Conservation (phyloP, 192 early-diverging fungal genomes). For the Coemansia asiatica region DNA sequence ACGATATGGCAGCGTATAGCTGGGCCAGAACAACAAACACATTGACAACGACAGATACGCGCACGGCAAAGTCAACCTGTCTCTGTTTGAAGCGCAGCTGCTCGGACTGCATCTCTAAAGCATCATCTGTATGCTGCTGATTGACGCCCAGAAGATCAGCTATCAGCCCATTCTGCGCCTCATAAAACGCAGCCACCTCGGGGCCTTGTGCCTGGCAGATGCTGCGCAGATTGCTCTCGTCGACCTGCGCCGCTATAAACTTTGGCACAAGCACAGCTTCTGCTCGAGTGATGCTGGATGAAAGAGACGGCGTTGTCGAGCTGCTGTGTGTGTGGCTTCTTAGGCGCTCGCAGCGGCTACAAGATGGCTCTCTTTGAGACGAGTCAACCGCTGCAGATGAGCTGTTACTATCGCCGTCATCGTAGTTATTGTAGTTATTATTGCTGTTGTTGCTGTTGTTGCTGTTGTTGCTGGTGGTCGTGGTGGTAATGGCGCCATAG, state of each 20-base stretch:
- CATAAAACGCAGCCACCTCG: constrained; percentile 49
- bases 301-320: constrained; percentile 12
- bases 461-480: background rate
- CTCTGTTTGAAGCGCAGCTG: constrained; percentile 32
- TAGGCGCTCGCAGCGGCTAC: constrained; percentile 11
- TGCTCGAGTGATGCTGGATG: constrained; percentile 36
- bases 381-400: background rate
- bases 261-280: constrained; percentile 49
- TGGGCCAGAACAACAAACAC: constrained; percentile 67
- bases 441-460: too few species aligned
- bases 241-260: constrained; percentile 47
- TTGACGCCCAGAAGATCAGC: constrained; percentile 46
- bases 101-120: constrained; percentile 39
- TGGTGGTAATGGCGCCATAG: constrained; percentile 16
- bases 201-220: constrained; percentile 33
- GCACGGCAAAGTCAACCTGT: constrained; percentile 61
- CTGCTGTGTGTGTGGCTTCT: constrained; percentile 4
- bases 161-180: constrained; percentile 54
- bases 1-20: constrained; percentile 70
- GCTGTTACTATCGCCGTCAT: background rate
- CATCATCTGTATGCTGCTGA: constrained; percentile 49
- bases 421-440: background rate
- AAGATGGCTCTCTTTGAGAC: background rate
- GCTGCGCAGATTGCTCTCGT: constrained; percentile 30
- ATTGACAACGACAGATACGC: constrained; percentile 68